Evolutionary conservation across 1,284 basidiomycete genomes (phyloP), one percentile per base, ranked within the genome.

Genomic region (Trametes hirsuta): DNA sequence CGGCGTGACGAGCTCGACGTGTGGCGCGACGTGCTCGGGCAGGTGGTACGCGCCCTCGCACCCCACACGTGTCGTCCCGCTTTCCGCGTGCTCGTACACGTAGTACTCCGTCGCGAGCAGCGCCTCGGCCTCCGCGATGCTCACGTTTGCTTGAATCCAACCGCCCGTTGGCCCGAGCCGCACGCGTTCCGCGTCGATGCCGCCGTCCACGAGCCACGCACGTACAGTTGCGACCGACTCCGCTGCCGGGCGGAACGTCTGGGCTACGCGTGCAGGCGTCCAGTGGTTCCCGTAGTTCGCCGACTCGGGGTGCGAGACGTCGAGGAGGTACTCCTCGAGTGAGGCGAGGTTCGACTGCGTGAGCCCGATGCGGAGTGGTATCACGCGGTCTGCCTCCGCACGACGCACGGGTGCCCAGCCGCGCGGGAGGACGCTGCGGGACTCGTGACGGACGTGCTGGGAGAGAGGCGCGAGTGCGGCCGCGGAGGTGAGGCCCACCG

Each of bases 1-100:
- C 3, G 82, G 82, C 0, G 76, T 74, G 47, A 84, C 74, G 47
- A 84, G 62, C 54, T 83, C 81, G 61, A 84, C 71, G 63, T 82
- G 80, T 21, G 72, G 70, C 30, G 74, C 66, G 53, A 84, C 68
- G 54, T 80, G 74, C 24, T 68, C 69, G 0, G 82, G 82, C 6
- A 84, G 72, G 53, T 79, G 73, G 62, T 84, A 84, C 36, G 69
- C 61, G 40, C 57, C 67, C 37, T 76, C 72, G 67, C 79, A 80
- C 10, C 76, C 80, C 75, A 64, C 37, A 47, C 67, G 69, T 53
- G 62, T 46, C 70, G 47, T 53, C 76, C 76, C 77, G 58, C 79
- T 66, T 53, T 77, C 76, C 57, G 73, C 69, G 56, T 82, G 80
- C 45, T 68, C 66, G 65, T 79, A 84, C 14, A 80, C 72, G 62